Evolutionary conservation across 2,329 filamentous ascomycete genomes (phyloP).

Genomic region (Trichoderma polysporum): DNA sequence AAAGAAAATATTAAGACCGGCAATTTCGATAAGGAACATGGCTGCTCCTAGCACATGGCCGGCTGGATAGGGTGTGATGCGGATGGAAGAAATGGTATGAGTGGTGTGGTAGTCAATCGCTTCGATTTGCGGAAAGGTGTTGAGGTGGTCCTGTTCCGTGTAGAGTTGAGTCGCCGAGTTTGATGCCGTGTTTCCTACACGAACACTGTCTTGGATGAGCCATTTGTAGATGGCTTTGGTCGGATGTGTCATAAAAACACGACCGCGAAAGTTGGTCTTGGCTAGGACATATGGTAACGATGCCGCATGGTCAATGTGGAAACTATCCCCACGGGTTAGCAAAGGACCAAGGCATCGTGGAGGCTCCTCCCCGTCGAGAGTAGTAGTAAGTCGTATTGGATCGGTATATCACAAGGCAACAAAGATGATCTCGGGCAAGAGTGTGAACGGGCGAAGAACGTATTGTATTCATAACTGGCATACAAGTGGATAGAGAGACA

Average conservation of each 20-base stretch:
- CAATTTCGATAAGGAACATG: constrained; percentile 98
- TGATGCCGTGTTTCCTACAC: constrained; percentile 73
- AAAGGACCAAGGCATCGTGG: background rate
- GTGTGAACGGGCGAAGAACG: constrained; percentile 27
- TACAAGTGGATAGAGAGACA: constrained; percentile 31
- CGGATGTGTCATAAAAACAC: constrained; percentile 98
- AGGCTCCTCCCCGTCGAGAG: constrained; percentile 18
- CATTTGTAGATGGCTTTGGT: constrained; percentile 99
- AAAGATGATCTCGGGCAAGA: constrained; percentile 10
- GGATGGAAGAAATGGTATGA: constrained; percentile 93
- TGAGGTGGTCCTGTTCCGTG: constrained; percentile 91
- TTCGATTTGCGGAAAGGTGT: constrained; percentile 91
- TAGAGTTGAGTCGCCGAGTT: constrained; percentile 73
- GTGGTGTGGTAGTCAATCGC: constrained; percentile 98
- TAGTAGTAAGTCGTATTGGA: background rate
- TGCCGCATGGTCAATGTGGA: constrained; percentile 97
- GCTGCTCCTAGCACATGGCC: constrained; percentile 97
- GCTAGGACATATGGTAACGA: constrained; percentile 96
- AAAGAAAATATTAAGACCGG: constrained; percentile 93
- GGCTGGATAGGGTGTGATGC: constrained; percentile 94
- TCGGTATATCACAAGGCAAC: constrained; percentile 21
- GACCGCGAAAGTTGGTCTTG: constrained; percentile 95
- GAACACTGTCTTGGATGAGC: constrained; percentile 95
- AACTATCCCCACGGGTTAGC: constrained; percentile 58
- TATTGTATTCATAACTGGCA: constrained; percentile 42